Conservation (phyloP, 352 stramenopile species). For the Pythium biforme region DNA sequence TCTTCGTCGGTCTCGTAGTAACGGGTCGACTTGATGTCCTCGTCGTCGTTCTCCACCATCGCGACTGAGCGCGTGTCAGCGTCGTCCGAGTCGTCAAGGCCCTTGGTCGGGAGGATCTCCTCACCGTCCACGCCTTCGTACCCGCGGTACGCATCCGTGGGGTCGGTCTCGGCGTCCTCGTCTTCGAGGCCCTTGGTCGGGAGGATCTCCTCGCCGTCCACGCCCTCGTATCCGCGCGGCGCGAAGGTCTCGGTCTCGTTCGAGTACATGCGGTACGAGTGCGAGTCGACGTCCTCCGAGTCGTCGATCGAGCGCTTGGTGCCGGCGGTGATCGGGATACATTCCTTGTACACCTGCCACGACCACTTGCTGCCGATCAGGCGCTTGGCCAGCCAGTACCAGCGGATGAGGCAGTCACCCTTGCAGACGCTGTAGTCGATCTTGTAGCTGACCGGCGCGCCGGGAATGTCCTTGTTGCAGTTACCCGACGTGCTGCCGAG, state of each 20-base stretch:
- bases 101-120: too few species aligned
- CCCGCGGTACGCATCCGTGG: background rate
- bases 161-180: background rate
- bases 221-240: too few species aligned
- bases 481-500: conserved; percentile 8
- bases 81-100: background rate
- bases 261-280: background rate
- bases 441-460: conserved; percentile 28
- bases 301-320: background rate
- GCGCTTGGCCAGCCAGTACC: conserved; percentile 30
- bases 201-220: too few species aligned
- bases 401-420: conserved; percentile 21
- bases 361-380: conserved; percentile 38
- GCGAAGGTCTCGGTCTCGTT: background rate
- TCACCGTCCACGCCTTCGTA: too few species aligned
- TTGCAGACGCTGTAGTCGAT: conserved; percentile 28
- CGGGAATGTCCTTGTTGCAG: conserved; percentile 20
- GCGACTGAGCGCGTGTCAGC: background rate
- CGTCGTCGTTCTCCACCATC: background rate
- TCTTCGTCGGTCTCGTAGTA: background rate
- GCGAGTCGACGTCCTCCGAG: background rate
- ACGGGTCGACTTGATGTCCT: background rate
- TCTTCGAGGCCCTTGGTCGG: background rate
- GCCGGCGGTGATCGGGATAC: conserved; percentile 22
- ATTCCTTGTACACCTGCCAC: conserved; percentile 63